Percentiles rank a stretch among this genome's conserved stretches.
phyloP scores from a whole-genome alignment of 2,329 filamentous ascomycete genomes.

The Cytospora chrysosperma region DNA sequence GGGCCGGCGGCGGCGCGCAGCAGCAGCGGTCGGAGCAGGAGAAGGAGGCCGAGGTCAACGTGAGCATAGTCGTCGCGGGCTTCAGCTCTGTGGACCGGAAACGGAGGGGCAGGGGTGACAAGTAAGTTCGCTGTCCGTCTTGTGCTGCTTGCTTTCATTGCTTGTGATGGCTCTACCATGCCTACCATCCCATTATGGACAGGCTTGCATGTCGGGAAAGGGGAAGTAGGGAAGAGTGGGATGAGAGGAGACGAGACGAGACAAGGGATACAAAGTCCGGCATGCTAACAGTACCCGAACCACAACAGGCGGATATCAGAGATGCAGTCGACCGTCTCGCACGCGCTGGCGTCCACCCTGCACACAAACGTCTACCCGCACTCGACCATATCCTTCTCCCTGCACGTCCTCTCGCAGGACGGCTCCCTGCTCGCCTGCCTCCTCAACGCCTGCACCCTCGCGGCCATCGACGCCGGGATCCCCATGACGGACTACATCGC shows the following conservation, averaged over 20 bases:
- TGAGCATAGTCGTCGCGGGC: conserved; percentile 81
- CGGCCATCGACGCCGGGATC: conserved; percentile 89
- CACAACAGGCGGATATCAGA: conserved; percentile 71
- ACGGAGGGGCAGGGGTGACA: conserved; percentile 71
- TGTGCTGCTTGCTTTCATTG: not conserved
- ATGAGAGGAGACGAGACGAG: not conserved
- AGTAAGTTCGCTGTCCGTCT: conserved; percentile 51
- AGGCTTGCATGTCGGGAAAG: too few relatives aligned
- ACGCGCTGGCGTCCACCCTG: conserved; percentile 73
- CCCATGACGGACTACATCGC: conserved; percentile 92
- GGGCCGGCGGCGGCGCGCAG: conserved; percentile 36
- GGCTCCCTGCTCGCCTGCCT: conserved; percentile 87
- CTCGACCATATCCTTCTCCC: conserved; percentile 75
- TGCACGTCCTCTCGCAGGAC: conserved; percentile 88
- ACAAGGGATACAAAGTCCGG: not conserved
- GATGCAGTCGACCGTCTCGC: conserved; percentile 75
- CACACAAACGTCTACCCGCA: conserved; percentile 89
- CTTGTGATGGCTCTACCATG: not conserved
- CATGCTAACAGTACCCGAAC: not conserved
- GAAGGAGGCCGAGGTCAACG: conserved; percentile 67
- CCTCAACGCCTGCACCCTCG: conserved; percentile 87
- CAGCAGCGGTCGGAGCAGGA: conserved; percentile 29
- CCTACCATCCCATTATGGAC: not conserved
- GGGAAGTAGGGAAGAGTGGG: not conserved
- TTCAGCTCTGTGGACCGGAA: conserved; percentile 87